These are phyloP conservation scores for Otatea glauca DNA, from an alignment of 176 grass and related monocot species.

Conservation along the genomic window DNA sequence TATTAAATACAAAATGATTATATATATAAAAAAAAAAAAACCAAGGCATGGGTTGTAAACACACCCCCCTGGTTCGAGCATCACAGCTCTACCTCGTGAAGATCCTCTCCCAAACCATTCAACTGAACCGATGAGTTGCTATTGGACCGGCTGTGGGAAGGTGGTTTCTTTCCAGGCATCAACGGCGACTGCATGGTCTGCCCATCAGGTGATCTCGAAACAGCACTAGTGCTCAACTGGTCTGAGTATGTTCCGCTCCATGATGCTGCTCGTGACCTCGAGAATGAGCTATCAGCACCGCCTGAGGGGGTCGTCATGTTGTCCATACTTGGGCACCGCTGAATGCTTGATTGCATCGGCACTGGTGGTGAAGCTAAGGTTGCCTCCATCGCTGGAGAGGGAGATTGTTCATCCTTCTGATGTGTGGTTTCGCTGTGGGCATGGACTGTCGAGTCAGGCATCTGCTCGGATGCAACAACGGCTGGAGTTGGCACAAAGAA, in stretches of 20 bases:
- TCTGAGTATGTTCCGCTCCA: constrained; percentile 75
- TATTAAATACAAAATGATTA: constrained; percentile 39
- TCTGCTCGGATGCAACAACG: constrained; percentile 35
- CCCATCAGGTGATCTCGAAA: constrained; percentile 36
- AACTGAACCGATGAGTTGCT: constrained; percentile 43
- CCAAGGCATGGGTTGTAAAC: not conserved
- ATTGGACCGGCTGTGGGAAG: constrained; percentile 41
- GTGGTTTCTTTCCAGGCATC: constrained; percentile 38
- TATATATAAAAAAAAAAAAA: not conserved
- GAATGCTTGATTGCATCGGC: constrained; percentile 46
- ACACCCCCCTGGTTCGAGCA: not conserved
- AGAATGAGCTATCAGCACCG: constrained; percentile 37
- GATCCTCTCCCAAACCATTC: constrained; percentile 52
- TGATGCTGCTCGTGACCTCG: constrained; percentile 65
- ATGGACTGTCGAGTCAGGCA: constrained; percentile 13
- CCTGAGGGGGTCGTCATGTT: constrained; percentile 52
- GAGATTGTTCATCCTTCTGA: constrained; percentile 6
- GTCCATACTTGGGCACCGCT: constrained; percentile 69
- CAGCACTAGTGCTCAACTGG: constrained; percentile 22
- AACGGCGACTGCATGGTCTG: constrained; percentile 37
- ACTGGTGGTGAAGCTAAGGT: constrained; percentile 35
- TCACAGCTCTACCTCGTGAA: constrained; percentile 74
- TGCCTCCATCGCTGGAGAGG: constrained; percentile 32
- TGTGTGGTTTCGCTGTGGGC: constrained; percentile 24
- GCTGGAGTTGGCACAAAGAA: constrained; percentile 74